Evolutionary conservation across 805 yeast genomes (phyloP).

Genomic region (Kockiozyma suomiensis): DNA sequence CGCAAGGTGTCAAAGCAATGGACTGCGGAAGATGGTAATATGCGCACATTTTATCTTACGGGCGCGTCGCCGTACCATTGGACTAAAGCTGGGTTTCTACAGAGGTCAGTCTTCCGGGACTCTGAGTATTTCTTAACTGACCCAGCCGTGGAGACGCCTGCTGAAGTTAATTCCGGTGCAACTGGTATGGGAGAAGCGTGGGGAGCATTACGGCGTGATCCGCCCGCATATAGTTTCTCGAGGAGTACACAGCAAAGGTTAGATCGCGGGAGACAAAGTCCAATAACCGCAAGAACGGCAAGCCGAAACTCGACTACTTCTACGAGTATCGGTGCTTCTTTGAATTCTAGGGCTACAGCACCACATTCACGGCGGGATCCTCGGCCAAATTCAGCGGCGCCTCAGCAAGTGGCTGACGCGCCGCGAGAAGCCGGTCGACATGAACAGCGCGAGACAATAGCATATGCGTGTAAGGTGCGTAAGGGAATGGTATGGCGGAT

Average conservation of each 20-base stretch:
- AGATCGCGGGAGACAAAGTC: neutral
- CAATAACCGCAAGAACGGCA: neutral
- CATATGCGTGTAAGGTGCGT: constrained; percentile 25
- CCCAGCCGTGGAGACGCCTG: constrained; percentile 25
- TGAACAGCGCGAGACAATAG: constrained; percentile 20
- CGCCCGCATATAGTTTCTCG: constrained; percentile 1
- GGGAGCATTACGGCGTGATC: neutral
- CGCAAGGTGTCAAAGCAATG: constrained; percentile 33
- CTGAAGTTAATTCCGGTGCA: constrained; percentile 12
- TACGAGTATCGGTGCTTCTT: no score
- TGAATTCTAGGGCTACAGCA: no score
- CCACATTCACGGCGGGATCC: no score
- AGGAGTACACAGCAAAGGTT: neutral
- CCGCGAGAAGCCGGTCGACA: neutral
- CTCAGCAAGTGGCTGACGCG: neutral
- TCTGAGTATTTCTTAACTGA: constrained; percentile 25
- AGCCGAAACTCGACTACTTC: neutral
- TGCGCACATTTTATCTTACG: constrained; percentile 28
- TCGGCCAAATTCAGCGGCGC: no score
- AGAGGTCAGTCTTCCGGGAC: constrained; percentile 1
- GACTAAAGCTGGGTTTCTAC: constrained; percentile 29
- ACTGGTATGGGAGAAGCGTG: constrained; percentile 7
- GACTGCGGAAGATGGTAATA: constrained; percentile 27
- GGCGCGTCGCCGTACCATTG: constrained; percentile 30
- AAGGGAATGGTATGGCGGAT: constrained; percentile 30